These are phyloP conservation scores for Aspergillus bridgeri DNA, from an alignment of 495 filamentous ascomycete genomes.

Conservation along the genomic window DNA sequence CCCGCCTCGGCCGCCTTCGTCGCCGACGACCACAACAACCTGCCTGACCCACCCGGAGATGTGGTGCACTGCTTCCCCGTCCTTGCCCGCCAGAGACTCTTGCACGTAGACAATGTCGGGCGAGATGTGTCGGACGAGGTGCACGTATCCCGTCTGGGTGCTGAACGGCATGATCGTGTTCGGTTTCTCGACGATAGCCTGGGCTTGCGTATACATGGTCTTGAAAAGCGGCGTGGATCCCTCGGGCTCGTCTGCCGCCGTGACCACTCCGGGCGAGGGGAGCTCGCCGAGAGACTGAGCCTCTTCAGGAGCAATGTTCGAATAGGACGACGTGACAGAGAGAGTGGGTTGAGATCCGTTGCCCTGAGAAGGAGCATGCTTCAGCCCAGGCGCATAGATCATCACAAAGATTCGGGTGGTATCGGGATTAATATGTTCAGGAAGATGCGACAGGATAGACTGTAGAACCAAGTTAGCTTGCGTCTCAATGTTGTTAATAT, in stretches of 20 bases:
- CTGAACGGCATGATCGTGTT: slow-evolving; percentile 86
- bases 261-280: slow-evolving; percentile 44
- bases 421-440: slow-evolving; percentile 63
- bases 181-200: slow-evolving; percentile 73
- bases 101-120: slow-evolving; percentile 84
- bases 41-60: slow-evolving; percentile 84
- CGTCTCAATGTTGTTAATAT: background rate
- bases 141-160: slow-evolving; percentile 68
- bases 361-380: slow-evolving; percentile 50
- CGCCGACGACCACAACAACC: slow-evolving; percentile 79
- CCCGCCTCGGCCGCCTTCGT: slow-evolving; percentile 77
- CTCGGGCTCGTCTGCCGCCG: slow-evolving; percentile 29
- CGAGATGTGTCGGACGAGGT: slow-evolving; percentile 77
- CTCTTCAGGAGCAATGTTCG: slow-evolving; percentile 77
- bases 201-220: slow-evolving; percentile 70
- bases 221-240: slow-evolving; percentile 59
- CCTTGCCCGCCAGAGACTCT: slow-evolving; percentile 67
- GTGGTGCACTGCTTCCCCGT: slow-evolving; percentile 64
- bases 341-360: slow-evolving; percentile 44
- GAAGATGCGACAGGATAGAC: slow-evolving; percentile 89
- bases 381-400: slow-evolving; percentile 80
- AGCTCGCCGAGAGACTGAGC: slow-evolving; percentile 55
- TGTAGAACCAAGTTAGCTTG: slow-evolving; percentile 27
- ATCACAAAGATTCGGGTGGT: slow-evolving; percentile 75
- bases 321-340: slow-evolving; percentile 82